Conservation (phyloP, 2,329 filamentous ascomycete genomes). For the Apiospora arundinis region DNA sequence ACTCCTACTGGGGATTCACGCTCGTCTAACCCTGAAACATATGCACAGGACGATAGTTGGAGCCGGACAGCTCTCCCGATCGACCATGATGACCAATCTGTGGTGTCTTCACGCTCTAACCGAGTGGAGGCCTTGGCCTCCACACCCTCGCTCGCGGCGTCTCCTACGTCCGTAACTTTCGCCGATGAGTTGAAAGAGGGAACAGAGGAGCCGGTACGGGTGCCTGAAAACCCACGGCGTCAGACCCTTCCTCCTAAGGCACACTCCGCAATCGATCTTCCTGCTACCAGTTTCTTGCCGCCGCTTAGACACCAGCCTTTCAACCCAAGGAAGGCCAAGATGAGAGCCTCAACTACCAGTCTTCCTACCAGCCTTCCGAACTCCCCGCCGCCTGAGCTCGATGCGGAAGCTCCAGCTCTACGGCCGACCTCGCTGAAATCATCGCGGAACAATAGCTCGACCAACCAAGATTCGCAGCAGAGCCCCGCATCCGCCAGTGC, state of each 20-base stretch:
- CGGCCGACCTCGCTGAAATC: conserved; percentile 37
- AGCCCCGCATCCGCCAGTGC: conserved; percentile 35
- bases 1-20: not conserved
- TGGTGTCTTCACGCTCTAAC: conserved; percentile 19
- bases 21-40: not conserved
- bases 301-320: conserved; percentile 48
- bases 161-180: conserved; percentile 33
- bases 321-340: conserved; percentile 35
- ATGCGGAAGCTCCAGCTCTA: conserved; percentile 32
- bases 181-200: conserved; percentile 31
- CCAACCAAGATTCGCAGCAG: conserved; percentile 32
- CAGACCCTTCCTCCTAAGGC: conserved; percentile 32
- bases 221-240: conserved; percentile 23
- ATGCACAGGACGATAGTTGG: conserved; percentile 33
- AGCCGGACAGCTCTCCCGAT: conserved; percentile 33
- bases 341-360: conserved; percentile 29
- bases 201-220: conserved; percentile 27
- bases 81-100: conserved; percentile 34
- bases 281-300: conserved; percentile 43
- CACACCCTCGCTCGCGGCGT: conserved; percentile 30
- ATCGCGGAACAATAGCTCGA: conserved; percentile 34
- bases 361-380: conserved; percentile 34
- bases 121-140: conserved; percentile 23
- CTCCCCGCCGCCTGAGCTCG: conserved; percentile 36
- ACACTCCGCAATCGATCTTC: conserved; percentile 38